Evolutionary conservation across 371 early-diverging fungal genomes (phyloP), one percentile per base, ranked within the genome.

Genomic region (Mucor velutinosus): DNA sequence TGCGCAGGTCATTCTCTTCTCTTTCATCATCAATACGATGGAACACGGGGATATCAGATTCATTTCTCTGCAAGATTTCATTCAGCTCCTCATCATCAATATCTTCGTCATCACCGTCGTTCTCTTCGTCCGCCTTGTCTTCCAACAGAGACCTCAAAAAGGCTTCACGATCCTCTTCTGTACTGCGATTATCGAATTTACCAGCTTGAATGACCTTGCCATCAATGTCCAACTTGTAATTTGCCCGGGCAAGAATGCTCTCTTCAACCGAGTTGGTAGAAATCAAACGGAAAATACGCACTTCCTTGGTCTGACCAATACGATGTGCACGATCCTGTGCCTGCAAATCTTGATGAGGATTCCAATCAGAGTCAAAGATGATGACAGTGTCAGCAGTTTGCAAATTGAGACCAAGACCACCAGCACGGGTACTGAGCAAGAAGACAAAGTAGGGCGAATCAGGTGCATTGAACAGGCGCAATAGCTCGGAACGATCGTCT

Each of bases 321-420:
- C 99, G 94, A 86, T 99, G 99, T 1, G 99, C 99, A 82, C 99
- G 96, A 82, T 99, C 99, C 80, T 99, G 99, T 6, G 99, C 99
- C 86, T 99, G 99, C 39, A 99, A 82, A 84, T 99, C 99, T 72
- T 95, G 96, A 72, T 98, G 97, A 23, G 99, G 99, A 76, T 99
- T 99, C 90, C 99, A 99, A 78, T 99, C 99, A n/a, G 95, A 94
- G 78, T 99, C 99, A 75, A 97, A 99, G 73, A 99, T 94, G 60
- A 99, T 93, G 35, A 99, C 99, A 4, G 99, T 99, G 76, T 99
- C 99, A 8, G 99, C 99, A 3, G 99, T 93, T 73, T 98, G 99
- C 73, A 99, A 81, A 84, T 99, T 99, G 33, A 99, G 87, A 67
- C 99, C 99, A 61, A 99, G 86, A 62, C 99, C 99, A 81, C 99